Base-by-base conservation (phyloP, 768 basidiomycete species). In the Trametes maxima region DNA sequence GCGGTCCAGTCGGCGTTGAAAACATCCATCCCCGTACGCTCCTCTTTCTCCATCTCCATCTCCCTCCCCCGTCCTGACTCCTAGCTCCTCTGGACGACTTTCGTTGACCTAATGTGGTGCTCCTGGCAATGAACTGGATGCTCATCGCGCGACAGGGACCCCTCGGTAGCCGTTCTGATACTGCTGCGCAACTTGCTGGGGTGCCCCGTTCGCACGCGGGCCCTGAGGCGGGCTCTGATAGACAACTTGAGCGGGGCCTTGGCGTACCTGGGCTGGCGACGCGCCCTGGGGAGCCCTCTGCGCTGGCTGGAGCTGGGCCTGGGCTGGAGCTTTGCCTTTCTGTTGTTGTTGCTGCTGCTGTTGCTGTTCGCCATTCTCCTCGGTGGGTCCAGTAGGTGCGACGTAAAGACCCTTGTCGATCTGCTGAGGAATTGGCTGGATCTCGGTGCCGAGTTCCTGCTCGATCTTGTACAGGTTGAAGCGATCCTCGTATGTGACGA, bases 391-490 rank as follows among this genome's bases (percentile, higher is more conserved):
- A 19, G 67, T 77, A 0, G 95, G 96, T 10, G 95, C 90, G 57
- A 99, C 96, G 75, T 99, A 98, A 59, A 99, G 77, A 5, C 87
- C 87, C 65, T 90, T 88, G 73, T 98, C 97, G 70, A 99, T 98
- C 25, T 72, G 80, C 72, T 89, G 88, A 6, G 96, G 96, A 69
- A 98, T 98, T 13, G 96, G 90, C 70, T 92, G 89, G 68, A 99
- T 98, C 78, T 99, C 96, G 40, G 96, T 98, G 12, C 96, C 97
- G 36, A 99, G 84, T 76, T 99, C 97, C 75, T 97, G 95, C 75
- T 98, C 97, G 69, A 99, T 98, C 72, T 91, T 89, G 76, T 98
- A 98, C 58, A 98, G 81, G 76, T 97, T 96, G 82, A 97, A 98
- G 50, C 96, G 80, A 72, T 99, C 97, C 76, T 99, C 96, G 71